Evolutionary conservation across 768 basidiomycete genomes (phyloP).

Genomic region (Termitomyces sp.): DNA sequence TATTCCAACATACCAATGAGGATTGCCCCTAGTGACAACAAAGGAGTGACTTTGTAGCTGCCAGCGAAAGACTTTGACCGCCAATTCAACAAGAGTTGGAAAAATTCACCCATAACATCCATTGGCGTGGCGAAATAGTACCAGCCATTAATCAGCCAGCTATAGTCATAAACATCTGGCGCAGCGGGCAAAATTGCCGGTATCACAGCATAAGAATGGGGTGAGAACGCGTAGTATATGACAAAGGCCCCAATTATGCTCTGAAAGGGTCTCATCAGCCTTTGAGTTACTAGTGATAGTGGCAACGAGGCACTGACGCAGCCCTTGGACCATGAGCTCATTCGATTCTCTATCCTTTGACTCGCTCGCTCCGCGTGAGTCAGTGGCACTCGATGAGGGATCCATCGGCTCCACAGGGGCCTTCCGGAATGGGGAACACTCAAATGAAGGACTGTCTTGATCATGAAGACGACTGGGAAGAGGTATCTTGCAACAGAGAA

Average conservation of each 20-base stretch:
- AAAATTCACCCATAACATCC: conserved; percentile 12
- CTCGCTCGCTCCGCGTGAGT: conserved; percentile 31
- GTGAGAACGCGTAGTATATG: conserved; percentile 7
- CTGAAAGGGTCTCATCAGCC: conserved; percentile 2
- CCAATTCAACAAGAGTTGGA: conserved; percentile 24
- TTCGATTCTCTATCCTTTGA: conserved; percentile 18
- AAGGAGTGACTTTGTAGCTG: conserved; percentile 12
- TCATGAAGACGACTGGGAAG: conserved; percentile 21
- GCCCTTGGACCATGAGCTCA: conserved; percentile 10
- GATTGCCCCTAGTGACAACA: not conserved
- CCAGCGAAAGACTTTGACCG: conserved; percentile 23
- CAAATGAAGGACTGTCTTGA: conserved; percentile 23
- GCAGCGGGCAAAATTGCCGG: conserved; percentile 9
- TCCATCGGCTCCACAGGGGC: conserved; percentile 12
- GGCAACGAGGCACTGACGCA: conserved; percentile 5
- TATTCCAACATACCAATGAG: not conserved
- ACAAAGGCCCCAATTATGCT: conserved; percentile 9
- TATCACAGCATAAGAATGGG: conserved; percentile 8
- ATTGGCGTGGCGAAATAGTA: conserved; percentile 12
- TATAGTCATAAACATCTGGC: conserved; percentile 6
- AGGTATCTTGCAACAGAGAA: not conserved
- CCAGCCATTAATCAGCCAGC: conserved; percentile 6
- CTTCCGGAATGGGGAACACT: conserved; percentile 19
- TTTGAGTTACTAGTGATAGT: not conserved
- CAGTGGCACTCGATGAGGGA: conserved; percentile 19